Conservation (phyloP, 352 stramenopile genomes). For the Elongisporangium anandrum region DNA sequence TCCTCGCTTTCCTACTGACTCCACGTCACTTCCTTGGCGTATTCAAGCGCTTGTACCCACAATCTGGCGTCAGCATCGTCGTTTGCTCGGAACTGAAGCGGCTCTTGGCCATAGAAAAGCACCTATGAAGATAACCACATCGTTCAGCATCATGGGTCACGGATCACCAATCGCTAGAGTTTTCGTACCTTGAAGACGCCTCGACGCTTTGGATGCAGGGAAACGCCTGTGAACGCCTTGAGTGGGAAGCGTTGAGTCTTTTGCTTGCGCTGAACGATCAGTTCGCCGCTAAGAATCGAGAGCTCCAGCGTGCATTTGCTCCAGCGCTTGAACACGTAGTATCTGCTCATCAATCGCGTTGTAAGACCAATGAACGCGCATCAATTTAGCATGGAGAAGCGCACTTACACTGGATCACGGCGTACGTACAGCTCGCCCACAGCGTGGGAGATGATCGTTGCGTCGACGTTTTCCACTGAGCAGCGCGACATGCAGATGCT, state of each 20-base stretch:
- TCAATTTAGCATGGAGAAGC: not conserved
- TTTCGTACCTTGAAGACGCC: conserved; percentile 18
- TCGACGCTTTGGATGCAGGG: conserved; percentile 13
- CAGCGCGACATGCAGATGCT: conserved; percentile 21
- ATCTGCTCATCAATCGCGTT: conserved; percentile 2
- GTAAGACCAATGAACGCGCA: not conserved
- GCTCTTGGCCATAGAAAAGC: conserved; percentile 18
- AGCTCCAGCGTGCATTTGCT: conserved; percentile 19
- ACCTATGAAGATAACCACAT: conserved; percentile 5
- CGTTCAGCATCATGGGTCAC: not conserved
- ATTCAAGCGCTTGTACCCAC: conserved; percentile 24
- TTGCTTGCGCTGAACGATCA: conserved; percentile 20
- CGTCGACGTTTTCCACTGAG: conserved; percentile 11
- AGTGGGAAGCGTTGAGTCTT: conserved; percentile 13
- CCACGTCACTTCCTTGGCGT: conserved; percentile 30
- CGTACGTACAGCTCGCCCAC: conserved; percentile 19
- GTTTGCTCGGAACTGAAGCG: conserved; percentile 16
- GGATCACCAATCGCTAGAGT: not conserved
- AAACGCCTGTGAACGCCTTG: conserved; percentile 19
- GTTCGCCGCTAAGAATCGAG: conserved; percentile 18
- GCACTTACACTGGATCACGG: conserved; percentile 14
- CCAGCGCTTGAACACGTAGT: conserved; percentile 20
- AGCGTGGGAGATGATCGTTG: conserved; percentile 15
- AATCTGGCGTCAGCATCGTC: conserved; percentile 14
- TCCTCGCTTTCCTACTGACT: not conserved